Evolutionary conservation across 805 yeast species (phyloP).

Genomic region (Candida montana): DNA sequence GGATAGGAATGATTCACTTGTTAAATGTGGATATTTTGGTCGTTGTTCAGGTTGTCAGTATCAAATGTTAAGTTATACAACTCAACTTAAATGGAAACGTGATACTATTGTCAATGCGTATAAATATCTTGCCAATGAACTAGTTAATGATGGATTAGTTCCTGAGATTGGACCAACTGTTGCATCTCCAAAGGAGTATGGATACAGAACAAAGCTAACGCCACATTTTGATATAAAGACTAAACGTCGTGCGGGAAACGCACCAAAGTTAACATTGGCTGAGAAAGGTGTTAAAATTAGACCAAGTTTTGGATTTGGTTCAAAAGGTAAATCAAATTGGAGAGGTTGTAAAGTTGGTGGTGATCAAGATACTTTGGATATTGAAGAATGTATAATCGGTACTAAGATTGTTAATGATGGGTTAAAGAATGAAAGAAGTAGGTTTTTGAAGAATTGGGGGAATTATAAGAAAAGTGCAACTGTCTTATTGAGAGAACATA

Average conservation of each 20-base stretch:
- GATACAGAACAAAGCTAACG: conserved; percentile 87
- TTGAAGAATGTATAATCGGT: conserved; percentile 91
- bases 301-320: conserved; percentile 87
- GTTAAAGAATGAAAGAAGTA: conserved; percentile 58
- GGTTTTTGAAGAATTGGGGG: conserved; percentile 41
- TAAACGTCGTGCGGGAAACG: conserved; percentile 31
- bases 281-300: conserved; percentile 41
- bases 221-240: conserved; percentile 90
- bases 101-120: conserved; percentile 79
- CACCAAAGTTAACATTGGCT: conserved; percentile 88
- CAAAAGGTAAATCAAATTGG: conserved; percentile 76
- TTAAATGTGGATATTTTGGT: conserved; percentile 81
- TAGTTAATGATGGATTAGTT: conserved; percentile 36
- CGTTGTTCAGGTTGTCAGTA: conserved; percentile 94
- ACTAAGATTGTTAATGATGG: conserved; percentile 75
- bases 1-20: conserved; percentile 49
- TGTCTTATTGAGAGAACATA: conserved; percentile 74
- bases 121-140: conserved; percentile 61
- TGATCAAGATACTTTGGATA: conserved; percentile 66
- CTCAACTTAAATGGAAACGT: conserved; percentile 69
- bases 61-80: conserved; percentile 68
- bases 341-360: conserved; percentile 64
- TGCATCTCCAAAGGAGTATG: conserved; percentile 69
- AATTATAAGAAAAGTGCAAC: conserved; percentile 78
- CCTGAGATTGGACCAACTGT: conserved; percentile 64